Conservation (phyloP, 257 asterid species). For the Ligustrum vulgare region DNA sequence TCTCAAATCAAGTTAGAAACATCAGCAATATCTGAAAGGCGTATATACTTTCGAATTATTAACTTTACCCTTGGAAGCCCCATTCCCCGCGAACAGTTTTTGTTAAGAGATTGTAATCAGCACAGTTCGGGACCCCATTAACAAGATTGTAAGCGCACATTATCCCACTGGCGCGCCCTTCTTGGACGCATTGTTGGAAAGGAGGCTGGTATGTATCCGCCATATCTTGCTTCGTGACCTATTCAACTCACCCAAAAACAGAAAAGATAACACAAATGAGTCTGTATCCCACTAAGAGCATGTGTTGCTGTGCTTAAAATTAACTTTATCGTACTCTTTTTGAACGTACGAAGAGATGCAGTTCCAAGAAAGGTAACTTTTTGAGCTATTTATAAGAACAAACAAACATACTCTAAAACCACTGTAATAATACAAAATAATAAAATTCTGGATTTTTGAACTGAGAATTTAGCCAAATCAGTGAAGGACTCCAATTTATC, state of each 20-base stretch:
- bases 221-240: conserved; percentile 55
- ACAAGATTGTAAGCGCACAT: conserved; percentile 54
- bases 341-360: not conserved
- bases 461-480: not conserved
- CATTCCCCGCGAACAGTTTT: conserved; percentile 56
- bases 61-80: conserved; percentile 62
- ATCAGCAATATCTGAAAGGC: not conserved
- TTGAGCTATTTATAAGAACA: not conserved
- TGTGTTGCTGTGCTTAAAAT: not conserved
- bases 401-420: not conserved
- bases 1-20: not conserved
- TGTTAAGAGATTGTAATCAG: conserved; percentile 46
- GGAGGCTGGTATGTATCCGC: conserved; percentile 54
- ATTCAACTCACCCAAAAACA: not conserved
- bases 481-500: not conserved
- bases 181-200: conserved; percentile 40
- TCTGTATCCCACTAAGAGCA: not conserved
- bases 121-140: conserved; percentile 54
- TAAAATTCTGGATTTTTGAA: not conserved
- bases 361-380: not conserved
- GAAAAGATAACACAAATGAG: not conserved
- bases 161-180: conserved; percentile 44
- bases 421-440: not conserved
- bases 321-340: not conserved
- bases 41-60: not conserved